Base-by-base conservation (phyloP, 73 alveolate species). In the Halteria grandinella region DNA sequence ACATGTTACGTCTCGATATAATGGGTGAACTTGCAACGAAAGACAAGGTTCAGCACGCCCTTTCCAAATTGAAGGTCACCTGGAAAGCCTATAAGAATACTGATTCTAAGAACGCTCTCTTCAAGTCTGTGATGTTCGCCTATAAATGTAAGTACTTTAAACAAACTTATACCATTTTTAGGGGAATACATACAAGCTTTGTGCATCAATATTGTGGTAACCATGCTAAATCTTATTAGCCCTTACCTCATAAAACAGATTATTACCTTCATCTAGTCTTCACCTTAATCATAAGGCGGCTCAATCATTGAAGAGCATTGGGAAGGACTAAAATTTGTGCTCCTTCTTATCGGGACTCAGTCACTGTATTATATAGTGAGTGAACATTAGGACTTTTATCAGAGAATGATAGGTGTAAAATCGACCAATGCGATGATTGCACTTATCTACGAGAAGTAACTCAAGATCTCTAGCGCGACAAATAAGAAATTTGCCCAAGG, bases 381-480 rank as follows among this genome's bases (percentile, higher is more conserved):
- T 27, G 86, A 55, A 32, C 96, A 92, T 54, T 72, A 70, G 15
- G 47, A 36, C 36, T 71, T 64, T 85, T 57, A 62, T 18, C 84
- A 88, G 75, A 94, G 64, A 39, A 86, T 78, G 83, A 50, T 86
- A 23, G 94, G 98, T 11, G 70, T 85, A 17, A 69, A 70, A 64
- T 69, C 88, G 40, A 54, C 50, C 60, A 73, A 69, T 48, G 81
- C 89, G 52, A 69, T 88, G 40, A 77, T 77, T 28, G 63, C 62
- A 17, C 83, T 91, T 29, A 69, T 91, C 17, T 91, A 75, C 73
- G 83, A 87, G 20, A 91, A 91, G 77, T 59, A 73, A 12, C 28
- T 91, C 41, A 82, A 72, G 59, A 77, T 86, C 41, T 86, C 95
- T 5, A 74, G 93, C 17, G 89, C 95, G 25, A 64, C 92, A n/a